phyloP scores from a whole-genome alignment of 2,329 filamentous ascomycete species.

The Immersiporthe knoxdaviesiana region DNA sequence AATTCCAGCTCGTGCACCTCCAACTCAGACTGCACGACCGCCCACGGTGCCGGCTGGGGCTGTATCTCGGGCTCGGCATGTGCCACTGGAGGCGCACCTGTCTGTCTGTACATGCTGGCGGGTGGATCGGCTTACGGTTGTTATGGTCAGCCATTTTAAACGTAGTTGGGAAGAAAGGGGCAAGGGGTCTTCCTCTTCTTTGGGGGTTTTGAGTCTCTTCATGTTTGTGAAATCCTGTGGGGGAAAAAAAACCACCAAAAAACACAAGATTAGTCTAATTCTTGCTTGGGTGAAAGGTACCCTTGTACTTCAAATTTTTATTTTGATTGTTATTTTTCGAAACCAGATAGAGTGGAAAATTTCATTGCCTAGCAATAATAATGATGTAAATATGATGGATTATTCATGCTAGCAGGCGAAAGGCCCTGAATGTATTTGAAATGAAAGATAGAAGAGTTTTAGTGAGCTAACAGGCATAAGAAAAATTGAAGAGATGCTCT shows the following conservation, averaged over 20 bases:
- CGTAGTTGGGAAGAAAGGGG: not conserved
- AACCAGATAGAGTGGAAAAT: not conserved
- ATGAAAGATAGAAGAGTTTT: not conserved
- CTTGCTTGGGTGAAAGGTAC: not conserved
- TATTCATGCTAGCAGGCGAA: not conserved
- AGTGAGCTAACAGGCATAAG: not conserved
- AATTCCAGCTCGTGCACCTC: constrained; percentile 9
- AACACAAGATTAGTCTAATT: not conserved
- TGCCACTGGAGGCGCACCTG: constrained; percentile 12
- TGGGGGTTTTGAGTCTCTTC: not conserved
- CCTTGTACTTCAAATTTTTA: not conserved
- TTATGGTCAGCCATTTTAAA: not conserved
- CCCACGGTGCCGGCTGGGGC: constrained; percentile 11
- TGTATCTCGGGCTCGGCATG: constrained; percentile 25
- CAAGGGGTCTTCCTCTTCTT: not conserved
- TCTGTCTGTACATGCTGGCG: constrained; percentile 18
- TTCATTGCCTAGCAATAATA: not conserved
- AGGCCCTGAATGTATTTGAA: not conserved
- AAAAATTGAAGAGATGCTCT: too few relatives aligned
- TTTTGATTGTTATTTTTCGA: too few relatives aligned
- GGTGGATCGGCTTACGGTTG: constrained; percentile 9
- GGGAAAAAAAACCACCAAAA: too few relatives aligned
- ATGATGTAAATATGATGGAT: not conserved
- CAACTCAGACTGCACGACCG: constrained; percentile 20
- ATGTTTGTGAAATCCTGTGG: not conserved